phyloP scores from a whole-genome alignment of 345 rosid genomes.

The Populus nigra region DNA sequence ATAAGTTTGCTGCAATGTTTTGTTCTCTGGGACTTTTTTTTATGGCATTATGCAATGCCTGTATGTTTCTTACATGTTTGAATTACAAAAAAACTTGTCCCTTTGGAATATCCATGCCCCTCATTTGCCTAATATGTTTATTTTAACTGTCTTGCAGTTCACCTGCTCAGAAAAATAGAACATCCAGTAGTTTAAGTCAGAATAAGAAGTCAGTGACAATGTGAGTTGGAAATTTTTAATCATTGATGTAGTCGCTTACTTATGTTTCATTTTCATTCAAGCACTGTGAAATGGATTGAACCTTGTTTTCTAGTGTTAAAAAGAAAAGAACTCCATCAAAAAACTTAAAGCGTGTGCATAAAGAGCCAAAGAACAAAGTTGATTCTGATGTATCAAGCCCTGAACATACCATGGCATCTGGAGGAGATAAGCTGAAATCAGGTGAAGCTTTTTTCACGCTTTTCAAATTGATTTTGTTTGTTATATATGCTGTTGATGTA shows the following conservation, averaged over 20 bases:
- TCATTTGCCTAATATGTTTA: too few relatives aligned
- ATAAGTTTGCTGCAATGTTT: neutral
- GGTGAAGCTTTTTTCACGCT: slow-evolving; percentile 23
- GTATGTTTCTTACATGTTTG: slow-evolving; percentile 7
- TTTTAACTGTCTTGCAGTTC: slow-evolving; percentile 45
- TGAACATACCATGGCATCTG: slow-evolving; percentile 26
- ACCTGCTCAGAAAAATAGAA: slow-evolving; percentile 44
- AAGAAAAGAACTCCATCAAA: slow-evolving; percentile 88
- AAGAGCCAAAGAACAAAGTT: slow-evolving; percentile 43
- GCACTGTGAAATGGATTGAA: slow-evolving; percentile 10
- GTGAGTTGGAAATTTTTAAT: slow-evolving; percentile 41
- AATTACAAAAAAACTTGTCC: neutral
- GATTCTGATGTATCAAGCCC: slow-evolving; percentile 45
- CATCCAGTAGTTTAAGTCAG: slow-evolving; percentile 31
- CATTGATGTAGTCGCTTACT: slow-evolving; percentile 4
- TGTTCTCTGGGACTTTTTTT: slow-evolving; percentile 1
- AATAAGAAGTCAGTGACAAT: slow-evolving; percentile 44
- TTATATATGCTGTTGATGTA: neutral
- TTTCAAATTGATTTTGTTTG: neutral
- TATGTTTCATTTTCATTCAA: slow-evolving; percentile 1
- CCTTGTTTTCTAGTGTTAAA: slow-evolving; percentile 47
- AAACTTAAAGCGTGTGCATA: slow-evolving; percentile 33
- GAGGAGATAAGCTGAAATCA: slow-evolving; percentile 32
- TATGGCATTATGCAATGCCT: neutral
- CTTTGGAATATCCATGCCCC: neutral